These are phyloP conservation scores for Neurospora sp. DNA, from an alignment of 495 filamentous ascomycete genomes.

Conservation along the genomic window DNA sequence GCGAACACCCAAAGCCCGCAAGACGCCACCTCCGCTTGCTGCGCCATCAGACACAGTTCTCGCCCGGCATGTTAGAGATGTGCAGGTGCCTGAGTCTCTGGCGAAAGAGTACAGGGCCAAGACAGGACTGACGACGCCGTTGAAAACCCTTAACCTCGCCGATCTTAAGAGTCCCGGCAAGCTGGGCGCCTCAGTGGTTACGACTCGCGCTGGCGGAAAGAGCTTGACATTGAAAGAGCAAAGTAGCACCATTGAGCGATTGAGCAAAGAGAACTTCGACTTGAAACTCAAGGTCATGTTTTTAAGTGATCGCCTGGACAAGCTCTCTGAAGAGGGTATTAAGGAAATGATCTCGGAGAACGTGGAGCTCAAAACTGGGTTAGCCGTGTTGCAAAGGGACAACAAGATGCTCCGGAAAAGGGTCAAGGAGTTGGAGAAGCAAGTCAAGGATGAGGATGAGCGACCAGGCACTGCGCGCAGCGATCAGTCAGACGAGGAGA, in stretches of 20 bases:
- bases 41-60: slow-evolving; percentile 82
- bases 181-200: slow-evolving; percentile 32
- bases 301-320: slow-evolving; percentile 83
- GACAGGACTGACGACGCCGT: slow-evolving; percentile 43
- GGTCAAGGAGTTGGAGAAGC: slow-evolving; percentile 77
- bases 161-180: slow-evolving; percentile 35
- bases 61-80: slow-evolving; percentile 74
- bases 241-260: slow-evolving; percentile 86
- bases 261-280: slow-evolving; percentile 95
- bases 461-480: slow-evolving; percentile 45
- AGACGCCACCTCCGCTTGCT: slow-evolving; percentile 30
- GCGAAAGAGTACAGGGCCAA: slow-evolving; percentile 66
- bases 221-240: slow-evolving; percentile 94
- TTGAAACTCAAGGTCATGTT: slow-evolving; percentile 97
- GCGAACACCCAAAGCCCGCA: slow-evolving; percentile 41
- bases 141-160: slow-evolving; percentile 43
- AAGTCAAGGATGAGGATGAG: slow-evolving; percentile 61
- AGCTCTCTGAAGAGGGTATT: slow-evolving; percentile 89
- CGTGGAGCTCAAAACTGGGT: slow-evolving; percentile 83
- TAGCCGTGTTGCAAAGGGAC: slow-evolving; percentile 79
- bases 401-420: slow-evolving; percentile 68
- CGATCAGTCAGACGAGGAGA: slow-evolving; percentile 40
- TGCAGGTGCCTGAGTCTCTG: slow-evolving; percentile 82
- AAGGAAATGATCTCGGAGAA: slow-evolving; percentile 97
- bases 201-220: slow-evolving; percentile 55